Conservation (phyloP, 768 basidiomycete species). For the Naganishia friedmannii region DNA sequence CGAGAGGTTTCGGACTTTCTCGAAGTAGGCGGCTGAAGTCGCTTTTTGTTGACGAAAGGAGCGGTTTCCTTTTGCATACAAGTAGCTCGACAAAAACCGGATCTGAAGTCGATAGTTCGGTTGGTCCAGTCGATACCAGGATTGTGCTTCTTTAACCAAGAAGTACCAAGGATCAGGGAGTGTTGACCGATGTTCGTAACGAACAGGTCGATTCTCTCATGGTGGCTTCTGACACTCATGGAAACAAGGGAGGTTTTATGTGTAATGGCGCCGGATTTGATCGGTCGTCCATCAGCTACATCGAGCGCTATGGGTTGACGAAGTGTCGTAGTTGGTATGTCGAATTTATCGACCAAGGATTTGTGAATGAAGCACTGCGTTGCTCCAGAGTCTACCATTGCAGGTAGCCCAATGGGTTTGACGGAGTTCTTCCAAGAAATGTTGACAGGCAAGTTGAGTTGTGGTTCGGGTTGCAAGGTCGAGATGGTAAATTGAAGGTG, state of each 20-base stretch:
- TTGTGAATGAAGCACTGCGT: constrained; percentile 6
- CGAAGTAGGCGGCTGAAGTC: not conserved
- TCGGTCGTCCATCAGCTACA: constrained; percentile 2
- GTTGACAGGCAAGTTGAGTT: not conserved
- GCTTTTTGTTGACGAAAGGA: not conserved
- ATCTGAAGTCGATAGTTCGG: constrained; percentile 8
- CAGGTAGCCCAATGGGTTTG: not conserved
- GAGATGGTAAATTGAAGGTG: not conserved
- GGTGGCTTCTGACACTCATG: constrained; percentile 6
- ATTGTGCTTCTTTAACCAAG: constrained; percentile 9
- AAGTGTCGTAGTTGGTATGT: not conserved
- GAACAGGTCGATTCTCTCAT: not conserved
- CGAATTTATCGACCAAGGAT: constrained; percentile 1
- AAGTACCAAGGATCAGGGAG: constrained; percentile 1
- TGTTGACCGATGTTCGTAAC: constrained; percentile 8
- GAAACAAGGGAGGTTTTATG: constrained; percentile 6
- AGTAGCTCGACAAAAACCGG: constrained; percentile 1
- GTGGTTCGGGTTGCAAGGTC: constrained; percentile 5
- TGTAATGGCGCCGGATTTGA: constrained; percentile 4
- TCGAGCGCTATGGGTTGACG: not conserved
- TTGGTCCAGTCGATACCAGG: constrained; percentile 1
- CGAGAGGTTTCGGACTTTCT: not conserved
- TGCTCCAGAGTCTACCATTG: constrained; percentile 5
- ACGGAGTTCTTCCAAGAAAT: not conserved
- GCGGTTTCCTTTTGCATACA: not conserved